phyloP scores from a whole-genome alignment of 1,284 basidiomycete species.

The Ceratobasidium theobromae region DNA sequence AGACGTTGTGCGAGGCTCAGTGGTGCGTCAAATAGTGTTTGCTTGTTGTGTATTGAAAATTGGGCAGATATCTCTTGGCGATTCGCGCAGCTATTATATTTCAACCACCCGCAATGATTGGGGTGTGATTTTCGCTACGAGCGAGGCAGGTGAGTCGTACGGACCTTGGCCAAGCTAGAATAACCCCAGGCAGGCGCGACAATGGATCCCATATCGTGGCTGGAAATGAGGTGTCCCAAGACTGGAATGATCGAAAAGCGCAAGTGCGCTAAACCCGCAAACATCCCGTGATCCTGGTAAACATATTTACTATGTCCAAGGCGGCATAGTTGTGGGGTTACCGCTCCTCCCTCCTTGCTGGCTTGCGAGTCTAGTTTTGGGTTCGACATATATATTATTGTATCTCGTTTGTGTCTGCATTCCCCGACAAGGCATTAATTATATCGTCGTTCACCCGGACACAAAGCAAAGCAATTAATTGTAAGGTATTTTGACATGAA shows the following conservation, averaged over 20 bases:
- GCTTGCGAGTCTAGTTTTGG: too few species aligned
- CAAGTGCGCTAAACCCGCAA: constrained; percentile 83
- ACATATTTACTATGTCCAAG: too few species aligned
- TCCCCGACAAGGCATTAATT: too few species aligned
- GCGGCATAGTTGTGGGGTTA: too few species aligned
- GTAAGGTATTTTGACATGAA: too few species aligned
- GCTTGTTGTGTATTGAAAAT: not conserved
- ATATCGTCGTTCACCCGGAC: too few species aligned
- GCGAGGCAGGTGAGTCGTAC: constrained; percentile 63
- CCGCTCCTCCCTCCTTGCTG: too few species aligned
- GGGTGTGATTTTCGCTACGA: constrained; percentile 86
- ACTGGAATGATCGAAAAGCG: constrained; percentile 80
- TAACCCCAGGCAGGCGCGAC: constrained; percentile 56
- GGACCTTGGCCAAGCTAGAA: not conserved
- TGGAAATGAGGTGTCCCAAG: constrained; percentile 86
- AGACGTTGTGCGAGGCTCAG: constrained; percentile 89
- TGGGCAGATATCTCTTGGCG: constrained; percentile 83
- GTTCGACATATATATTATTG: too few species aligned
- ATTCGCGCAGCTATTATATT: constrained; percentile 90
- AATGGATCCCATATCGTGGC: constrained; percentile 85
- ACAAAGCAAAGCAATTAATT: too few species aligned
- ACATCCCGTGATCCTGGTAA: not conserved
- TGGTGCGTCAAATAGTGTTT: constrained; percentile 60
- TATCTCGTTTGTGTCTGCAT: too few species aligned
- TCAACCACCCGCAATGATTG: constrained; percentile 93